Base-by-base conservation (phyloP, 352 stramenopile genomes). In the Pythium sp. region DNA sequence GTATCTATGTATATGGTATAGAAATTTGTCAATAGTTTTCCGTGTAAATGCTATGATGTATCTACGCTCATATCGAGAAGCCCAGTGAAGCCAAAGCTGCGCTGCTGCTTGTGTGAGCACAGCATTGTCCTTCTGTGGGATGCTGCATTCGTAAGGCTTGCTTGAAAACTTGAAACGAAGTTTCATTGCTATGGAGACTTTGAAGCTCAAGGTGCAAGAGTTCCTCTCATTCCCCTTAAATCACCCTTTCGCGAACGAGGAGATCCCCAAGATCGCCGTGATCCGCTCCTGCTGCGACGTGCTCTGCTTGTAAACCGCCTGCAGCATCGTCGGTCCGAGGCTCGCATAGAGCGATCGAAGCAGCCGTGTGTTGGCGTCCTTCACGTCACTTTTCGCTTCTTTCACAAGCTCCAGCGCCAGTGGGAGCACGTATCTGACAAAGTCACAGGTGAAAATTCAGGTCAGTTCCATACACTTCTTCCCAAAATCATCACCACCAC, bases 351-450 rank as follows among this genome's bases (percentile, higher is more conserved):
- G 62, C 41, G 75, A 41, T 0, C 68, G 69, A 30, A 93, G 53
- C 2, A 93, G 54, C 12, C 72, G 67, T 20, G 71, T 51, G 11
- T 90, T 93, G 0, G 80, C 80, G 32, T 92, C 81, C 61, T 83
- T 85, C n/a, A 91, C 78, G 51, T 89, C 76, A 41, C 73, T 92
- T 60, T 92, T 92, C 58, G 73, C 81, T 65, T 95, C 87, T 69
- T 91, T 92, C 9, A 95, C 67, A 22, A 91, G 66, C 46, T 90
- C 78, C 0, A 94, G 55, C 15, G 84, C 77, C n/a, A 94, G 67
- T 5, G 87, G 87, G 0, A 93, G 68, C 34, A 93, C 84, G 57
- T 92, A 84, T 20, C 86, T 80, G 70, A 58, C 14, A 49, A 41
- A 3, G 1, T 62, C 9, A 34, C 22, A 73, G 9, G 20, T 9